Conservation (phyloP, 2,329 filamentous ascomycete species). For the Orbilia blumenaviensis region DNA sequence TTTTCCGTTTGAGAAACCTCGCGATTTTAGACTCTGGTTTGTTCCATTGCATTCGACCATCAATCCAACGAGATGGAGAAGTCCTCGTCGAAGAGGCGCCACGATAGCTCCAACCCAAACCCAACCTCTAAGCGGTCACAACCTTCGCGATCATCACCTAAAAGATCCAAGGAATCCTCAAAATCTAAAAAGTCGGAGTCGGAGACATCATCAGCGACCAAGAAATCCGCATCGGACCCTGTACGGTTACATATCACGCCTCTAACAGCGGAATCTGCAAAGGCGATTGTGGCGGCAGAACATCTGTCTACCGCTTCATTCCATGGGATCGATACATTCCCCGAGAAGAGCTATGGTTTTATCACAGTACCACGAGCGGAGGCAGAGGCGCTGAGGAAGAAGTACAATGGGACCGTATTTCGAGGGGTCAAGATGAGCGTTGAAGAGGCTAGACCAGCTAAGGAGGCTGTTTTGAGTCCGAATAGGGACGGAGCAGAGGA, state of each 20-base stretch:
- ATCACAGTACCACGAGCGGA: constrained; percentile 82
- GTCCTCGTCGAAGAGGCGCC: constrained; percentile 31
- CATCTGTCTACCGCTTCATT: constrained; percentile 79
- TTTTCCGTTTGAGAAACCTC: constrained; percentile 18
- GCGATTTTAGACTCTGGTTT: constrained; percentile 4
- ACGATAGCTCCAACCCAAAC: constrained; percentile 4
- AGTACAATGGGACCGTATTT: constrained; percentile 84
- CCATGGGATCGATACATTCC: constrained; percentile 84
- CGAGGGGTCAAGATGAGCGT: constrained; percentile 86
- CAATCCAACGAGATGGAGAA: constrained; percentile 27
- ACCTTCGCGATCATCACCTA: not conserved
- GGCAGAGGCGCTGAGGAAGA: constrained; percentile 89
- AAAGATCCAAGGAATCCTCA: not conserved
- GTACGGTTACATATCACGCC: constrained; percentile 85
- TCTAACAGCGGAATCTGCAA: constrained; percentile 77
- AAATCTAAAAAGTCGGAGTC: constrained; percentile 17
- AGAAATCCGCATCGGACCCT: constrained; percentile 13
- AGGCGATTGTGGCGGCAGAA: constrained; percentile 71
- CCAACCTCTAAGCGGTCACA: not conserved
- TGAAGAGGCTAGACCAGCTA: constrained; percentile 76
- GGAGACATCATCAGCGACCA: not conserved
- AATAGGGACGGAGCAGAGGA: constrained; percentile 60
- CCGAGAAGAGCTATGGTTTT: constrained; percentile 89
- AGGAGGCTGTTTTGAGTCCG: constrained; percentile 54
- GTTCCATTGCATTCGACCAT: not conserved